A percentile compares a stretch with the other conserved stretches of the same genome.
phyloP scores from a whole-genome alignment of 257 asterid species.

The Solanum bukasovii region DNA sequence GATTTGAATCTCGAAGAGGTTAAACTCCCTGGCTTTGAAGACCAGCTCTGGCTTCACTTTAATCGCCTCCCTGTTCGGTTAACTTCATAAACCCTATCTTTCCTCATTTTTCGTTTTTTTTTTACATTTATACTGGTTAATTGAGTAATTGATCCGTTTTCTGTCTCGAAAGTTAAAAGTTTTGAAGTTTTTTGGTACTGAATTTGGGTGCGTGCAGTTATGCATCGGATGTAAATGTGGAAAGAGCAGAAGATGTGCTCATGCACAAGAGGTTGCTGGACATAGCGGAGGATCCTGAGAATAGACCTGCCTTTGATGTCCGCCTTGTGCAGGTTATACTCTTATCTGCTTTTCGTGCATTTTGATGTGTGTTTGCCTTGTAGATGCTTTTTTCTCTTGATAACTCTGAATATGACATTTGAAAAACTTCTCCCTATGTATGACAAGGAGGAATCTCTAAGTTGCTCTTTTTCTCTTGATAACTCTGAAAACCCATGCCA shows the following conservation, averaged over 20 bases:
- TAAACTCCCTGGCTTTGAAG: constrained; percentile 39
- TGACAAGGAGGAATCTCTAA: neutral
- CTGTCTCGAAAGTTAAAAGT: neutral
- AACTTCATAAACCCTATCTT: constrained; percentile 12
- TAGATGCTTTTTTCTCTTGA: neutral
- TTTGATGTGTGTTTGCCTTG: neutral
- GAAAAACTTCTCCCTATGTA: neutral
- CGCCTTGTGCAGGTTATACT: constrained; percentile 38
- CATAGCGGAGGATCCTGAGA: constrained; percentile 32
- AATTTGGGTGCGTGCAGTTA: constrained; percentile 15
- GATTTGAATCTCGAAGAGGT: constrained; percentile 30
- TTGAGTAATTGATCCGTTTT: neutral
- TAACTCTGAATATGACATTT: neutral
- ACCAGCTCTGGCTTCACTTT: constrained; percentile 48
- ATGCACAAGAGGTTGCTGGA: constrained; percentile 30
- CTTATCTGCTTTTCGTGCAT: neutral
- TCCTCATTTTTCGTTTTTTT: neutral
- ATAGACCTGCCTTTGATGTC: constrained; percentile 33
- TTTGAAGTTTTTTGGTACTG: neutral
- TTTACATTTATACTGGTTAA: neutral
- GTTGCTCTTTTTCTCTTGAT: neutral
- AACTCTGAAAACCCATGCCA: neutral
- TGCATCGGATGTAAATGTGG: constrained; percentile 49
- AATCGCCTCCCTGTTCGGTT: constrained; percentile 41
- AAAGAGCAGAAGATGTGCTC: constrained; percentile 48